Evolutionary conservation across 2,329 filamentous ascomycete genomes (phyloP).

Genomic region (Pseudogymnoascus sp.): DNA sequence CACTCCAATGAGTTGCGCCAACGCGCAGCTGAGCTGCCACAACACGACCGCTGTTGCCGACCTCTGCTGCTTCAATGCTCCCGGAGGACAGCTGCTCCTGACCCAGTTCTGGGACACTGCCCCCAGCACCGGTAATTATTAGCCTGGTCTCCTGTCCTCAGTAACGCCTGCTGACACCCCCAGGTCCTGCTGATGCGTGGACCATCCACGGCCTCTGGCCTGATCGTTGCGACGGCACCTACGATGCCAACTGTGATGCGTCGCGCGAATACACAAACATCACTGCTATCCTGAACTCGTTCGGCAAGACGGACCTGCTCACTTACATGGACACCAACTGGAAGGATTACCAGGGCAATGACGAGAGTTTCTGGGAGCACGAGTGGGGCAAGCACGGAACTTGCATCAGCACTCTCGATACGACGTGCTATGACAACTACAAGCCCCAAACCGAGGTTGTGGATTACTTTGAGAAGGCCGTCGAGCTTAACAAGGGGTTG

Average conservation of each 20-base stretch:
- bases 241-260: constrained; percentile 58
- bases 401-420: constrained; percentile 64
- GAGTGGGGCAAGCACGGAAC: constrained; percentile 70
- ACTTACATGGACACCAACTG: constrained; percentile 65
- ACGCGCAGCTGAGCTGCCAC: constrained; percentile 50
- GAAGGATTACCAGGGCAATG: constrained; percentile 60
- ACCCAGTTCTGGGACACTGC: constrained; percentile 74
- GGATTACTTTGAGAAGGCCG: constrained; percentile 62
- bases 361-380: constrained; percentile 64
- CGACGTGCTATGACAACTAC: constrained; percentile 59
- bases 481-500: constrained; percentile 59
- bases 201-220: constrained; percentile 66
- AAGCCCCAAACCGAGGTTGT: constrained; percentile 56
- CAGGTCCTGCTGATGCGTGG: constrained; percentile 62
- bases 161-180: not conserved
- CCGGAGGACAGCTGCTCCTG: constrained; percentile 63
- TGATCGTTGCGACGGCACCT: constrained; percentile 64
- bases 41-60: constrained; percentile 54
- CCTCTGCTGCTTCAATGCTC: constrained; percentile 69
- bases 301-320: constrained; percentile 50
- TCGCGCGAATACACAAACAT: constrained; percentile 60
- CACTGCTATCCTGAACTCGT: constrained; percentile 50
- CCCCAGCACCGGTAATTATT: constrained; percentile 41
- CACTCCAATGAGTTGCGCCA: constrained; percentile 24
- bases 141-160: not conserved